These are phyloP conservation scores for Trifolium pratense DNA, from an alignment of 306 rosid species.

Conservation along the genomic window DNA sequence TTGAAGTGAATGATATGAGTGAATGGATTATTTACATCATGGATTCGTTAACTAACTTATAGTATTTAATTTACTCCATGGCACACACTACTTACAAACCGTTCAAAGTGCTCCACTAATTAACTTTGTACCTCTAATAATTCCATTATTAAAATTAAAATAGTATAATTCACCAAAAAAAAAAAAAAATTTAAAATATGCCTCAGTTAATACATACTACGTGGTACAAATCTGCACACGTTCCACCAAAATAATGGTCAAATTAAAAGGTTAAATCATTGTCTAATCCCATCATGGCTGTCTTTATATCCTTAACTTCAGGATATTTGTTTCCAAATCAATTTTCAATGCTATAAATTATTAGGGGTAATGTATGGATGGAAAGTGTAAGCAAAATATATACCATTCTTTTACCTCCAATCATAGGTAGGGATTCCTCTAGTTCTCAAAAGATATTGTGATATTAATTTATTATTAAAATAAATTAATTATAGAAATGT, in stretches of 20 bases:
- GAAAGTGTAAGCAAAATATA: constrained; percentile 33
- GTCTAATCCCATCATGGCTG: constrained; percentile 38
- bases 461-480: too few relatives aligned
- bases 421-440: too few relatives aligned
- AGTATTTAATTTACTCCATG: constrained; percentile 1
- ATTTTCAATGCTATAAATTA: constrained; percentile 52
- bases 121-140: constrained; percentile 41
- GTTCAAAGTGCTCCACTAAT: constrained; percentile 42
- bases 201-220: too few relatives aligned
- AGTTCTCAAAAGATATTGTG: too few relatives aligned
- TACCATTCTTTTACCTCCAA: constrained; percentile 15
- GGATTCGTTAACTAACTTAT: constrained; percentile 32
- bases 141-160: constrained; percentile 37
- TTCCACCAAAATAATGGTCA: constrained; percentile 29
- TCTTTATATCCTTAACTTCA: constrained; percentile 45
- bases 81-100: constrained; percentile 25
- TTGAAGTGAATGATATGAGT: not conserved
- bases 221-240: not conserved
- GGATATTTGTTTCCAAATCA: constrained; percentile 47
- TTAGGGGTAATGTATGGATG: constrained; percentile 43
- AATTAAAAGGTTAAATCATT: constrained; percentile 45
- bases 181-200: too few relatives aligned
- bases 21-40: constrained; percentile 4
- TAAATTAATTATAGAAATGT: too few relatives aligned
- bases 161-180: too few relatives aligned